Conservation (phyloP, 495 filamentous ascomycete genomes). For the Talaromyces nanjingensis region DNA sequence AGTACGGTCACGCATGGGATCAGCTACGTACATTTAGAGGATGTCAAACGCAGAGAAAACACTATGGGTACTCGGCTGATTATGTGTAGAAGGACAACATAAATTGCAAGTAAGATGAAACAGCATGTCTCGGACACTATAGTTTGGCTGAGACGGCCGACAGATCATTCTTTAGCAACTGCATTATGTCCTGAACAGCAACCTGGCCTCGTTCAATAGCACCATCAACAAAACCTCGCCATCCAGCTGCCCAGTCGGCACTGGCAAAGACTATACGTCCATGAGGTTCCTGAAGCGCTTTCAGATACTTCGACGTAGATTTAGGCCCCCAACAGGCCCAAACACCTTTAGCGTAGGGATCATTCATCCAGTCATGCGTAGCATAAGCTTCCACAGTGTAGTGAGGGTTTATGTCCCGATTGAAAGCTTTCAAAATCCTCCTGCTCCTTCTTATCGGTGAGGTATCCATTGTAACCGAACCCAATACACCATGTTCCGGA, state of each 20-base stretch:
- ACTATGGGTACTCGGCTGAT: too few species aligned
- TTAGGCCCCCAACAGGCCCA: constrained; percentile 19
- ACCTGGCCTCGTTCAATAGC: constrained; percentile 22
- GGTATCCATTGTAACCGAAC: constrained; percentile 16
- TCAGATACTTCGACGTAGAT: constrained; percentile 13
- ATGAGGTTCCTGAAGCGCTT: constrained; percentile 17
- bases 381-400: constrained; percentile 11
- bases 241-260: constrained; percentile 27
- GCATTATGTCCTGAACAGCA: background rate
- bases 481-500: constrained; percentile 18
- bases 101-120: background rate
- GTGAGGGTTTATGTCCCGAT: constrained; percentile 8
- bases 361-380: constrained; percentile 26
- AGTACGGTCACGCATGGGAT: too few species aligned
- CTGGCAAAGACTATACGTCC: constrained; percentile 23
- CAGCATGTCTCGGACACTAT: background rate
- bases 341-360: constrained; percentile 20
- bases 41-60: too few species aligned
- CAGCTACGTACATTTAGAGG: too few species aligned
- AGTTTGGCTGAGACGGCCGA: background rate
- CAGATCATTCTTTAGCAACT: background rate
- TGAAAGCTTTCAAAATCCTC: constrained; percentile 9
- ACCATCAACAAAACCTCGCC: constrained; percentile 27
- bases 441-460: constrained; percentile 13
- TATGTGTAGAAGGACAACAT: background rate